Evolutionary conservation across 2,329 filamentous ascomycete species (phyloP).

Genomic region (Exophiala dermatitidis): DNA sequence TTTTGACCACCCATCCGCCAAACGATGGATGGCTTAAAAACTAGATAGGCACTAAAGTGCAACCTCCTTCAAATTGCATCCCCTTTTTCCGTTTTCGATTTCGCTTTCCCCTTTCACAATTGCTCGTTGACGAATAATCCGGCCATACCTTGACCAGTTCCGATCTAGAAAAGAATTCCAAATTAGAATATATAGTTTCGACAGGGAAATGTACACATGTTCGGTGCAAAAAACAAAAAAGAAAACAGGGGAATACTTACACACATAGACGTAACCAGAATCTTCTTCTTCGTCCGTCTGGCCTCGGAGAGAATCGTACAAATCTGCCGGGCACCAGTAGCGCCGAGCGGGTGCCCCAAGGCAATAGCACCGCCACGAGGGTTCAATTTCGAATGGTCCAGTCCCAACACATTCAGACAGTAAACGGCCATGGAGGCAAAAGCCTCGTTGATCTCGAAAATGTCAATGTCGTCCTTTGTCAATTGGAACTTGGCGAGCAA

Average conservation of each 20-base stretch:
- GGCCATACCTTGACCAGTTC: constrained; percentile 61
- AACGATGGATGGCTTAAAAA: too few relatives aligned
- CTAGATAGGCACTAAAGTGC: too few relatives aligned
- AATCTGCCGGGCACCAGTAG: constrained; percentile 82
- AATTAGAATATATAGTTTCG: background rate
- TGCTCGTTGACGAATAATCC: constrained; percentile 61
- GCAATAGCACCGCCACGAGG: constrained; percentile 91
- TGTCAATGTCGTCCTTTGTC: constrained; percentile 72
- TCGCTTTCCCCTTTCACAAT: constrained; percentile 14
- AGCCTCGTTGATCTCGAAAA: constrained; percentile 93
- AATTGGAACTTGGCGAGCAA: constrained; percentile 74
- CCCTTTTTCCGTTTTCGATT: too few relatives aligned
- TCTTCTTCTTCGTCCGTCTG: constrained; percentile 77
- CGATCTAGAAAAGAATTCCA: constrained; percentile 37
- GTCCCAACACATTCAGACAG: constrained; percentile 62
- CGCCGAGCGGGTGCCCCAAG: constrained; percentile 81
- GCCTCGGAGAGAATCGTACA: constrained; percentile 85
- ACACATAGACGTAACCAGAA: constrained; percentile 87
- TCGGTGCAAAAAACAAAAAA: background rate
- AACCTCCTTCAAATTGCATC: too few relatives aligned
- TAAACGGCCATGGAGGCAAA: constrained; percentile 98
- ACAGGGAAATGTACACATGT: too few relatives aligned
- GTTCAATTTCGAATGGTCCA: constrained; percentile 70
- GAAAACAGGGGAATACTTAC: constrained; percentile 4
- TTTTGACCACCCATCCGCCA: too few relatives aligned